Percentiles rank a stretch among this genome's conserved stretches.
Evolutionary conservation across 768 basidiomycete genomes (phyloP).

Genomic region (Melanogaster broomeanus): DNA sequence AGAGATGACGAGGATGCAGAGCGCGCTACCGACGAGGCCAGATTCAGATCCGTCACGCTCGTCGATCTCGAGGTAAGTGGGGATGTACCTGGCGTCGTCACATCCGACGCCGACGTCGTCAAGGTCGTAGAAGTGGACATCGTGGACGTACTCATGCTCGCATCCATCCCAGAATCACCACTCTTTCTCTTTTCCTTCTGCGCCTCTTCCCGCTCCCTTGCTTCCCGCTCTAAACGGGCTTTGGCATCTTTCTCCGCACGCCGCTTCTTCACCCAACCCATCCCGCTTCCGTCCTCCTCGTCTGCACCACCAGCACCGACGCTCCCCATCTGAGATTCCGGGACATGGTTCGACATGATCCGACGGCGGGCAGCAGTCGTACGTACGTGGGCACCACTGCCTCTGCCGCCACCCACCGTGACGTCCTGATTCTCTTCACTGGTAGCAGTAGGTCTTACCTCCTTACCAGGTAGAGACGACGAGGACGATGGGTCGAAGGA

Average conservation of each 20-base stretch:
- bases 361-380: slow-evolving; percentile 14
- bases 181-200: slow-evolving; percentile 23
- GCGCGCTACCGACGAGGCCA: neutral
- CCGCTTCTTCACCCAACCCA: slow-evolving; percentile 77
- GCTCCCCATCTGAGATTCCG: slow-evolving; percentile 31
- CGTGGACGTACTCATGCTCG: slow-evolving; percentile 23
- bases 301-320: slow-evolving; percentile 36
- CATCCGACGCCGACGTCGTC: slow-evolving; percentile 17
- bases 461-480: neutral
- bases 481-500: slow-evolving; percentile 1
- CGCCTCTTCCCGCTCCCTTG: slow-evolving; percentile 9
- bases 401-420: slow-evolving; percentile 14
- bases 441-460: neutral
- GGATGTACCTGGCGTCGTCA: slow-evolving; percentile 20
- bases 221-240: slow-evolving; percentile 21
- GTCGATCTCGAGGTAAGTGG: slow-evolving; percentile 22
- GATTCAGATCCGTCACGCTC: slow-evolving; percentile 17
- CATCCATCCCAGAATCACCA: slow-evolving; percentile 18
- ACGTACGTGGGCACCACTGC: slow-evolving; percentile 12
- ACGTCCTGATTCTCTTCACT: slow-evolving; percentile 36
- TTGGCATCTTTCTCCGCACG: slow-evolving; percentile 58
- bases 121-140: slow-evolving; percentile 25
- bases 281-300: slow-evolving; percentile 82
- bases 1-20: neutral
- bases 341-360: slow-evolving; percentile 14